These are phyloP conservation scores for Candida sphagnicola DNA, from an alignment of 805 yeast species.

Conservation along the genomic window DNA sequence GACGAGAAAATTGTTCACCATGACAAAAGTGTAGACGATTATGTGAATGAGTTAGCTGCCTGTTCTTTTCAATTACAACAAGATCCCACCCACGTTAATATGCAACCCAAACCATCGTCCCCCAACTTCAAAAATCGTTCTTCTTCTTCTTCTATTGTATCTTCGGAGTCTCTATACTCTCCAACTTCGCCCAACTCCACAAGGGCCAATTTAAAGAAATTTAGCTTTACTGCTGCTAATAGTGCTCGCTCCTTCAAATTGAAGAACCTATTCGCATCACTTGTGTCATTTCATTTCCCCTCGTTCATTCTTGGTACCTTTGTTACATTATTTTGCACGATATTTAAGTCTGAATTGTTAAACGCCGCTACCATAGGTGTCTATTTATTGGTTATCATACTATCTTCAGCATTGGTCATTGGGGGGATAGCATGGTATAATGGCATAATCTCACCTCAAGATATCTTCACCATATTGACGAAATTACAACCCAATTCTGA, in stretches of 20 bases:
- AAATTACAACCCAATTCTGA: too few species aligned
- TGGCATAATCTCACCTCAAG: neutral
- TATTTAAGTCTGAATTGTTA: neutral
- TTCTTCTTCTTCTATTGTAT: neutral
- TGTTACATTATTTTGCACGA: neutral
- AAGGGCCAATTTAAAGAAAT: neutral
- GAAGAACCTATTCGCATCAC: neutral
- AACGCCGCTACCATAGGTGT: neutral
- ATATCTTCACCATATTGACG: too few species aligned
- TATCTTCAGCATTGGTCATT: neutral
- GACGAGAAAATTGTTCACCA: too few species aligned
- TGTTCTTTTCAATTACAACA: constrained; percentile 24
- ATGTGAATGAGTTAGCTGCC: constrained; percentile 27
- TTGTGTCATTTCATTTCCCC: constrained; percentile 2
- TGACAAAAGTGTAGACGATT: constrained; percentile 21
- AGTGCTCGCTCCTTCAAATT: neutral
- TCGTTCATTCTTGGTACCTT: constrained; percentile 2
- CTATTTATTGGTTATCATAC: neutral
- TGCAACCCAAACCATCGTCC: constrained; percentile 2
- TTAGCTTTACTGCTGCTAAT: neutral
- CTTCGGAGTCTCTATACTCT: neutral
- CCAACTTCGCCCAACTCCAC: neutral
- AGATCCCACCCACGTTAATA: constrained; percentile 9
- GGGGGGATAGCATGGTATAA: constrained; percentile 2
- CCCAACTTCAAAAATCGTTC: constrained; percentile 8